These are phyloP conservation scores for Suillus plorans DNA, from an alignment of 768 basidiomycete species.

Conservation along the genomic window DNA sequence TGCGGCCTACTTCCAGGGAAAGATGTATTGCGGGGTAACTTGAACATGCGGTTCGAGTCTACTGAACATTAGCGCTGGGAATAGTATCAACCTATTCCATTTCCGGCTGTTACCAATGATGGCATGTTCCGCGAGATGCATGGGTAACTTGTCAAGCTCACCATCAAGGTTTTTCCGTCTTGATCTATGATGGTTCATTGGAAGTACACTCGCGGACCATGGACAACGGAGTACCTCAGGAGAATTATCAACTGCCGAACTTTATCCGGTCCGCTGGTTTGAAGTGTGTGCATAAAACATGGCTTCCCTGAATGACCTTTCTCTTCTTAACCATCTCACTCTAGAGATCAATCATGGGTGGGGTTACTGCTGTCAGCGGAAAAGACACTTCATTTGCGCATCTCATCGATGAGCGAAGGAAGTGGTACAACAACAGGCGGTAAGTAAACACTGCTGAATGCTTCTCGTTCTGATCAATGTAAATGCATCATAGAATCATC, in stretches of 20 bases:
- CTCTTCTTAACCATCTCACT: slow-evolving; percentile 2
- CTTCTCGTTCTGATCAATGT: background rate
- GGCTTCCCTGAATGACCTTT: slow-evolving; percentile 11
- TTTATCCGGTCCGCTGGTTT: slow-evolving; percentile 12
- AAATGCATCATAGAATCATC: slow-evolving; percentile 45
- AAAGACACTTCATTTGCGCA: slow-evolving; percentile 43
- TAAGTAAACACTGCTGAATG: slow-evolving; percentile 23
- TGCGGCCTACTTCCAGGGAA: background rate
- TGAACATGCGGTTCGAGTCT: background rate
- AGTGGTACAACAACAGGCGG: slow-evolving; percentile 79
- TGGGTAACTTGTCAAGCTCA: background rate
- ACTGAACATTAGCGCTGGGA: background rate
- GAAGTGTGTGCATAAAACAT: slow-evolving; percentile 15
- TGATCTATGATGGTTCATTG: background rate
- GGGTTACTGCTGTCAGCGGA: slow-evolving; percentile 36
- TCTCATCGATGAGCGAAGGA: slow-evolving; percentile 62
- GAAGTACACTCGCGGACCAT: background rate
- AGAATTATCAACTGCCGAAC: slow-evolving; percentile 15
- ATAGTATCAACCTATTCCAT: no score
- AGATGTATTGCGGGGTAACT: background rate
- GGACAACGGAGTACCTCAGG: slow-evolving; percentile 20
- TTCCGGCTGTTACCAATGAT: background rate
- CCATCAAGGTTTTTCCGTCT: background rate
- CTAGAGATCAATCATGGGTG: slow-evolving; percentile 46
- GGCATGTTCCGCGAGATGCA: background rate